A percentile compares a stretch with the other conserved stretches of the same genome.
phyloP scores from a whole-genome alignment of 306 rosid species.

The Oemleria cerasiformis region DNA sequence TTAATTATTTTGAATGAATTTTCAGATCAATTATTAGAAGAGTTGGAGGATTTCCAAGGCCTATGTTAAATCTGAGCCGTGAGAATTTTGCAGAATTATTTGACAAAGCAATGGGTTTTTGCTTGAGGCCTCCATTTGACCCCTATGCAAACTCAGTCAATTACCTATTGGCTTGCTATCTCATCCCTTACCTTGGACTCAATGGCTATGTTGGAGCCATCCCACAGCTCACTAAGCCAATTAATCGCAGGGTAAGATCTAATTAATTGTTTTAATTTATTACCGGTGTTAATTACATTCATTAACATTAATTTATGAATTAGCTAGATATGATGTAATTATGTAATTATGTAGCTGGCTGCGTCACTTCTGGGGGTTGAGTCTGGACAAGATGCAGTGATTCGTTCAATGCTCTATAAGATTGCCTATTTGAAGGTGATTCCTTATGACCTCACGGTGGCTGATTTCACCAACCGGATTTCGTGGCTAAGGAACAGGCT shows the following conservation, averaged over 20 bases:
- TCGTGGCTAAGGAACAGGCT: constrained; percentile 21
- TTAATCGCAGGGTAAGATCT: constrained; percentile 6
- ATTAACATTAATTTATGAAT: not conserved
- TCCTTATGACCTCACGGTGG: constrained; percentile 30
- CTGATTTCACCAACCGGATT: constrained; percentile 17
- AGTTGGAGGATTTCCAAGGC: constrained; percentile 28
- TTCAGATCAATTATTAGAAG: constrained; percentile 16
- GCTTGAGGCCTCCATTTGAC: constrained; percentile 29
- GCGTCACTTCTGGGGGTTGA: constrained; percentile 24
- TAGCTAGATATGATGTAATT: not conserved
- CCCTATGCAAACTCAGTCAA: constrained; percentile 17
- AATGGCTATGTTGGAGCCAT: constrained; percentile 29
- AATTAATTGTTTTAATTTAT: not conserved
- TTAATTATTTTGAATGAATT: too few species aligned
- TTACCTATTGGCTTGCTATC: constrained; percentile 16
- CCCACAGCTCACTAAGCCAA: constrained; percentile 1
- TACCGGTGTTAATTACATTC: not conserved
- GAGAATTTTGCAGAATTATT: constrained; percentile 15
- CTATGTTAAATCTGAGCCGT: constrained; percentile 18
- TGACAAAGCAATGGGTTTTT: constrained; percentile 15
- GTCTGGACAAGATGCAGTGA: constrained; percentile 31
- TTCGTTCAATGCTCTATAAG: constrained; percentile 19
- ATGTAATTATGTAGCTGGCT: constrained; percentile 7
- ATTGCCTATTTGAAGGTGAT: constrained; percentile 5
- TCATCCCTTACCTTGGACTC: constrained; percentile 28